Conservation (phyloP, 1,284 basidiomycete genomes). For the Ceratobasidium sp. region DNA sequence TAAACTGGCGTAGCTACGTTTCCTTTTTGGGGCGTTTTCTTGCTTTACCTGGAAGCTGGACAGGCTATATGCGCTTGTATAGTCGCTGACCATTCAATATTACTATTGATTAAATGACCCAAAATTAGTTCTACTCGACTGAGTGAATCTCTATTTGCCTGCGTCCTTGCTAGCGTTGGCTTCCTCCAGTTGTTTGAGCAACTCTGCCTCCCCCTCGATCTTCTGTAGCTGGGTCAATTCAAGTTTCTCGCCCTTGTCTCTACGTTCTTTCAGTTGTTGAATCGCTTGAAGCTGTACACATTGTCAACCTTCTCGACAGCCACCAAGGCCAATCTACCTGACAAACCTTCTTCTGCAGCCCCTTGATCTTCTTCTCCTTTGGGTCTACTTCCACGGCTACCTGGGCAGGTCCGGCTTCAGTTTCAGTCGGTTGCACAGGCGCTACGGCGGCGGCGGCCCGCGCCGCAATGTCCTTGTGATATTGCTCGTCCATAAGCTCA, state of each 20-base stretch:
- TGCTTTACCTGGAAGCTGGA: no score
- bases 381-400: constrained; percentile 7
- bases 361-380: constrained; percentile 24
- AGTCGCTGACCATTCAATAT: not conserved
- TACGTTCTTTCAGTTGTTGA: constrained; percentile 31
- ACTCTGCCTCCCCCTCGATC: constrained; percentile 36
- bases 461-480: constrained; percentile 38
- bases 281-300: constrained; percentile 30
- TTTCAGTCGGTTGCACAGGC: not conserved
- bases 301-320: not conserved
- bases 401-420: not conserved
- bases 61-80: constrained; percentile 4
- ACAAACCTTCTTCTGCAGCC: constrained; percentile 30
- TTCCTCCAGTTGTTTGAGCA: constrained; percentile 35
- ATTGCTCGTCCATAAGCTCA: constrained; percentile 54
- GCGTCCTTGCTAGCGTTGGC: not conserved
- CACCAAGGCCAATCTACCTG: no score
- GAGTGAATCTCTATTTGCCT: not conserved
- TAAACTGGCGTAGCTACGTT: no score
- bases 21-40: no score
- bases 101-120: not conserved
- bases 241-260: constrained; percentile 38
- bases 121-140: not conserved
- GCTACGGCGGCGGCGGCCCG: not conserved
- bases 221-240: constrained; percentile 38